Percentiles rank a stretch among this genome's conserved stretches.
Conservation (phyloP, 148 eudicot species). For the Oxyria digyna region DNA sequence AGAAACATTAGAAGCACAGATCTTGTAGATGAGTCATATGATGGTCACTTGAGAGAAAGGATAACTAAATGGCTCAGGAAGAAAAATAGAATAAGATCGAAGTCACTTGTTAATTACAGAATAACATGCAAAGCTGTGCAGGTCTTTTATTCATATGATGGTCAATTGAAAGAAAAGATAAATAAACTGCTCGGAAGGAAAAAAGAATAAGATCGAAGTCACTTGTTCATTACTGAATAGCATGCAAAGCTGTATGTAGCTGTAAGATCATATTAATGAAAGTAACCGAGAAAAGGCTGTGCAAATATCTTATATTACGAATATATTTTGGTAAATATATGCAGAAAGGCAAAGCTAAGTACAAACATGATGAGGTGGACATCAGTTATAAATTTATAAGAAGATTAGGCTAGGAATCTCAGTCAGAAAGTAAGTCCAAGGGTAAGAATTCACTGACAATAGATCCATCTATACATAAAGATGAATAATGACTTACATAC, state of each 20-base stretch:
- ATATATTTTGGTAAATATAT: background rate
- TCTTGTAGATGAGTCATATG: background rate
- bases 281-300: background rate
- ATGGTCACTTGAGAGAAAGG: background rate
- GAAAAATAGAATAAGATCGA: background rate
- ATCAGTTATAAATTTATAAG: background rate
- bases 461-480: constrained; percentile 25
- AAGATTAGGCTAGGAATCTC: background rate
- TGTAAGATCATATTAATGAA: too few relatives aligned
- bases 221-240: too few relatives aligned
- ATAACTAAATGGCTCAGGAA: background rate
- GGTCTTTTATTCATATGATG: background rate
- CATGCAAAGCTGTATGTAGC: too few relatives aligned
- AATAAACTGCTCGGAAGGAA: too few relatives aligned
- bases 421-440: background rate
- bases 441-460: background rate
- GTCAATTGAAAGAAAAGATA: background rate
- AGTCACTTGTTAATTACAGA: background rate
- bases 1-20: background rate
- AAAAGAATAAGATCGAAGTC: too few relatives aligned
- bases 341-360: background rate
- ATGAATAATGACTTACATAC: constrained; percentile 20
- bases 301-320: too few relatives aligned
- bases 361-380: too few relatives aligned
- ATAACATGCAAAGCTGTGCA: background rate